Percentiles rank a stretch among this genome's conserved stretches.
Evolutionary conservation across 1,139 yeast genomes (phyloP).

Genomic region (Entelexis sorbosivorans): DNA sequence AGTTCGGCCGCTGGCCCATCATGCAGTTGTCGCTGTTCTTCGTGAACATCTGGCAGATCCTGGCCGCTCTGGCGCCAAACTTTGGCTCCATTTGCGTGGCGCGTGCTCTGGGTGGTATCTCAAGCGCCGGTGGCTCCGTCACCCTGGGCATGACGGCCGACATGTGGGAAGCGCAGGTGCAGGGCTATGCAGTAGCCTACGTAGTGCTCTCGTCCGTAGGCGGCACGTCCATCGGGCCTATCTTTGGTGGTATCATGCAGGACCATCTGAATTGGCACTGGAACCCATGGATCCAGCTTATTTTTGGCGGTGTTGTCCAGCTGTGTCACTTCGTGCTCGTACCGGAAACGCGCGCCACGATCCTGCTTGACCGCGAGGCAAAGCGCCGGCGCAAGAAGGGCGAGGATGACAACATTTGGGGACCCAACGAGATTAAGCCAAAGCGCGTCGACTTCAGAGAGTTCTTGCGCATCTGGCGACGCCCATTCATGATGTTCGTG

Average conservation of each 20-base stretch:
- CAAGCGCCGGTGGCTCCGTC: slow-evolving; percentile 21
- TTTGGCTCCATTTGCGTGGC: slow-evolving; percentile 20
- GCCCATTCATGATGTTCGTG: slow-evolving; percentile 20
- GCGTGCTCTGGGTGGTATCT: slow-evolving; percentile 18
- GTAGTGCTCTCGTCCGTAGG: slow-evolving; percentile 21
- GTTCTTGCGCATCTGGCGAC: slow-evolving; percentile 15
- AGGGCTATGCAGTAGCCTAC: slow-evolving; percentile 18
- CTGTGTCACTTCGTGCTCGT: slow-evolving; percentile 15
- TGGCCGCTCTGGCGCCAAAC: slow-evolving; percentile 20
- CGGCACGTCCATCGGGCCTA: slow-evolving; percentile 19
- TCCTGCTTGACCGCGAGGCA: slow-evolving; percentile 20
- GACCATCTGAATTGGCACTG: slow-evolving; percentile 20
- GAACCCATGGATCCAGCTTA: slow-evolving; percentile 22
- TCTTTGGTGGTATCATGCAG: slow-evolving; percentile 18
- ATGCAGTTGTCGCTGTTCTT: slow-evolving; percentile 21
- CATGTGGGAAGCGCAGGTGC: slow-evolving; percentile 19
- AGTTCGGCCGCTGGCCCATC: slow-evolving; percentile 21
- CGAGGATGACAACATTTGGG: slow-evolving; percentile 20
- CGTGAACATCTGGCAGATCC: slow-evolving; percentile 21
- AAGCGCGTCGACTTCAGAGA: slow-evolving; percentile 13
- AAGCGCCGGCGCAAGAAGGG: slow-evolving; percentile 19
- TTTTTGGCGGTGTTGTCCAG: slow-evolving; percentile 20
- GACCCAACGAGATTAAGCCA: slow-evolving; percentile 19
- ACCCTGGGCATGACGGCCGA: slow-evolving; percentile 21
- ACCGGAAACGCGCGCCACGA: slow-evolving; percentile 17